Conservation (phyloP, 257 asterid genomes). For the Scutellaria barbata region DNA sequence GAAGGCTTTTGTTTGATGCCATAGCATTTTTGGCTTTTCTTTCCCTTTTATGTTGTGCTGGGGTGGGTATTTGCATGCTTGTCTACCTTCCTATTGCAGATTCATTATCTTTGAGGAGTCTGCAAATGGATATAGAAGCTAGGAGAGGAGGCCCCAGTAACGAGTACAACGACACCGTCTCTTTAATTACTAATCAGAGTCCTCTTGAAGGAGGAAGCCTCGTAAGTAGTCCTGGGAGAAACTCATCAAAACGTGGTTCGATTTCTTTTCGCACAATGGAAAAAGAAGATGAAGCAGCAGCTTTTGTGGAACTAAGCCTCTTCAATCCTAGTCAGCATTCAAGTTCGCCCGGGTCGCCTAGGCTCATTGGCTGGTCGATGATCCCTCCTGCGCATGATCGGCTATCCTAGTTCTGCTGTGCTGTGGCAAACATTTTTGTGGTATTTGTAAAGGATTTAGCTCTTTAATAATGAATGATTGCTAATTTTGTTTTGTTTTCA, state of each 20-base stretch:
- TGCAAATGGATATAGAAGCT: slow-evolving; percentile 72
- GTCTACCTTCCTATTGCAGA: slow-evolving; percentile 87
- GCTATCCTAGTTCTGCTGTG: slow-evolving; percentile 31
- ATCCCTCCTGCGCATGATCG: slow-evolving; percentile 45
- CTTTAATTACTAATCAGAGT: slow-evolving; percentile 72
- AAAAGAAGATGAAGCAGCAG: slow-evolving; percentile 58
- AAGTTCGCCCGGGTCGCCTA: slow-evolving; percentile 72
- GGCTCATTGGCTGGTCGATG: slow-evolving; percentile 78
- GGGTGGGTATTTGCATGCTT: slow-evolving; percentile 75
- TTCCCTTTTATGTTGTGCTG: slow-evolving; percentile 78
- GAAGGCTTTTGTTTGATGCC: slow-evolving; percentile 49
- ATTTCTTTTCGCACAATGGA: slow-evolving; percentile 67
- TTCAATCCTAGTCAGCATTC: slow-evolving; percentile 70
- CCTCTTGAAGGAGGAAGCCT: slow-evolving; percentile 44
- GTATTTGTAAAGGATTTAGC: slow-evolving; percentile 66
- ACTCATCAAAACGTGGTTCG: slow-evolving; percentile 49
- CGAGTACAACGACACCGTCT: slow-evolving; percentile 60
- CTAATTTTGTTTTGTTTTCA: slow-evolving; percentile 41
- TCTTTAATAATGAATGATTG: slow-evolving; percentile 61
- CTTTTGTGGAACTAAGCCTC: slow-evolving; percentile 86
- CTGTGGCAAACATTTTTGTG: slow-evolving; percentile 63
- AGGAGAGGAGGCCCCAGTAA: slow-evolving; percentile 45
- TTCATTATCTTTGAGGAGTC: slow-evolving; percentile 70
- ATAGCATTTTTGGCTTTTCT: slow-evolving; percentile 84
- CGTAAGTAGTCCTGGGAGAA: slow-evolving; percentile 36